Conservation (phyloP, 1,284 basidiomycete species). For the Fomitopsis palustris region DNA sequence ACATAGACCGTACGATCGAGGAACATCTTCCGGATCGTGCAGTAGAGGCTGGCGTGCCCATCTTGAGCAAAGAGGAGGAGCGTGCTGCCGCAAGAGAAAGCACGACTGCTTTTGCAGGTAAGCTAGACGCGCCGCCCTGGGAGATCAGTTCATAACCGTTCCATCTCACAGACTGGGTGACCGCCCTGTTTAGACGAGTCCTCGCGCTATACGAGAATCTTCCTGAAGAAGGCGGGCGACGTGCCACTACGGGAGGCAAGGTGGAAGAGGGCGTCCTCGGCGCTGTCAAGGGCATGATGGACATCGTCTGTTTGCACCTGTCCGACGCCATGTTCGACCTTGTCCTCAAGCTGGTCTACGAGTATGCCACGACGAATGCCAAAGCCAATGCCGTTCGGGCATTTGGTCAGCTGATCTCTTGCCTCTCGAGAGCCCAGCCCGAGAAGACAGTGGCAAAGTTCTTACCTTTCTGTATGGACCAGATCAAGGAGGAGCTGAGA, state of each 20-base stretch:
- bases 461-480: constrained; percentile 75
- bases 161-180: constrained; percentile 73
- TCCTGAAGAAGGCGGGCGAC: constrained; percentile 88
- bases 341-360: constrained; percentile 80
- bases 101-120: constrained; percentile 78
- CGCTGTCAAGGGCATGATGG: constrained; percentile 79
- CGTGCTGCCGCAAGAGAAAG: constrained; percentile 72
- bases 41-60: constrained; percentile 45
- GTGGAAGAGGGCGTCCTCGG: constrained; percentile 82
- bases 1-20: constrained; percentile 40
- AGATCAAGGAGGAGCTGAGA: constrained; percentile 84
- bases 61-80: constrained; percentile 68
- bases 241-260: constrained; percentile 82
- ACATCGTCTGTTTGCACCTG: constrained; percentile 85
- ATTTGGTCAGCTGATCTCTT: constrained; percentile 87
- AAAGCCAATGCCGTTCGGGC: constrained; percentile 89
- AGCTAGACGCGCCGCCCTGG: constrained; percentile 6
- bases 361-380: constrained; percentile 84
- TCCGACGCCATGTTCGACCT: constrained; percentile 87
- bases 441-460: constrained; percentile 79
- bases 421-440: constrained; percentile 80
- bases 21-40: constrained; percentile 51
- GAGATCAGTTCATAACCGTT: neutral
- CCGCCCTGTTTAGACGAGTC: constrained; percentile 83
- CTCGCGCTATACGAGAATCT: constrained; percentile 89